These are phyloP conservation scores for Posidonia australis DNA, from an alignment of 106 monocot genomes.

Conservation along the genomic window DNA sequence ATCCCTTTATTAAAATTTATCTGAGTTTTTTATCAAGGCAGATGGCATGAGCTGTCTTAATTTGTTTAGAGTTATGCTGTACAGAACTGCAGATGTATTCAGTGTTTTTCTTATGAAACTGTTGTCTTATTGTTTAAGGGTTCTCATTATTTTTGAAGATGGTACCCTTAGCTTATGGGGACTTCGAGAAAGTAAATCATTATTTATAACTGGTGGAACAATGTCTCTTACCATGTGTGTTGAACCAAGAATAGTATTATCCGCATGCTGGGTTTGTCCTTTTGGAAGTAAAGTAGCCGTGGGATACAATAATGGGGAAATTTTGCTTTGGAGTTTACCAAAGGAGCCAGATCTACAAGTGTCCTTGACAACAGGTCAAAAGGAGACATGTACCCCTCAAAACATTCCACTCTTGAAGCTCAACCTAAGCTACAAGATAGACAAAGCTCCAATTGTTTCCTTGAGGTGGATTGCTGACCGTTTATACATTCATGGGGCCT, in stretches of 20 bases:
- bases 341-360: constrained; percentile 22
- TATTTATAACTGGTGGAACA: constrained; percentile 41
- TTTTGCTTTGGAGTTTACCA: constrained; percentile 65
- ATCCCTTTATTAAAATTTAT: too few species aligned
- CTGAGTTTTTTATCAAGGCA: too few species aligned
- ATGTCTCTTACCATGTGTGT: constrained; percentile 15
- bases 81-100: too few species aligned
- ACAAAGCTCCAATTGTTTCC: constrained; percentile 57
- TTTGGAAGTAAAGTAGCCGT: constrained; percentile 68
- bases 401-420: constrained; percentile 64
- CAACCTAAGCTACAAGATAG: constrained; percentile 79
- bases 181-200: constrained; percentile 49
- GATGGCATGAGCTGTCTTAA: too few species aligned
- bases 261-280: constrained; percentile 71
- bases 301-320: constrained; percentile 69
- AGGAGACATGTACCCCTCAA: constrained; percentile 14
- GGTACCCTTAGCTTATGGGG: constrained; percentile 67
- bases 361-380: constrained; percentile 8
- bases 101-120: background rate
- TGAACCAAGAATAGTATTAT: constrained; percentile 42
- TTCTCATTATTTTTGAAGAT: constrained; percentile 67
- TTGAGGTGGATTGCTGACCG: constrained; percentile 49
- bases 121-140: constrained; percentile 23
- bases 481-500: constrained; percentile 67
- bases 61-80: too few species aligned